Base-by-base conservation (phyloP, 805 yeast species). In the Pichia sporocuriosa region DNA sequence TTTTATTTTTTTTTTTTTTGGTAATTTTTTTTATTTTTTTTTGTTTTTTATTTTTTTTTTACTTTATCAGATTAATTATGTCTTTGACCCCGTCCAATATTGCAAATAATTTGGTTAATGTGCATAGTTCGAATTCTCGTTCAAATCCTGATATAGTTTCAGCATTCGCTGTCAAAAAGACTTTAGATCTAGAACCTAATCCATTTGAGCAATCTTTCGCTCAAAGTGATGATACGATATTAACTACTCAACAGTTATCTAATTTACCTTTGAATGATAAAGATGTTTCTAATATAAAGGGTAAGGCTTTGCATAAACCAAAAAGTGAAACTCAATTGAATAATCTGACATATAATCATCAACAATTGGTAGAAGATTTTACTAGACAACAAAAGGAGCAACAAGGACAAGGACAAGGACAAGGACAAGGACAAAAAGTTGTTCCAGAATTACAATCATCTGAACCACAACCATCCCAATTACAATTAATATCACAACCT, bases 201-300 rank as follows among this genome's bases (percentile, higher is more conserved):
- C 97, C 97, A 4, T 90, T 90, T 58, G 98, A 90, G 62, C 84
- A 83, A 61, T 84, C 95, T 38, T 90, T 90, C 66, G 96, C 61
- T 6, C 55, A 52, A 29, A 49, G 45, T 39, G 45, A 55, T 20
- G 51, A 47, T 3, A 17, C 29, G 36, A 7, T 7, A 21, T 6
- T 32, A 24, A 20, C 36, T 15, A 13, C 12, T 21, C 39, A 16
- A 36, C n/a, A n/a, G n/a, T n/a, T n/a, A n/a, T n/a, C 13, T 9
- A 36, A 16, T 6, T n/a, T n/a, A 20, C 16, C 35, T 32, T 19
- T 30, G 25, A 29, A 28, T 7, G 19, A 36, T 15, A 20, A 13
- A 10, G 20, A 17, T 23, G 19, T 15, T 5, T 2, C 13, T 2
- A 21, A 35, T 15, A n/a, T 16, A 31, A 28, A 26, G 13, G 13